Percentiles rank a stretch among this genome's conserved stretches.
Conservation (phyloP, 2,329 filamentous ascomycete species). For the Fusarium torreyae region DNA sequence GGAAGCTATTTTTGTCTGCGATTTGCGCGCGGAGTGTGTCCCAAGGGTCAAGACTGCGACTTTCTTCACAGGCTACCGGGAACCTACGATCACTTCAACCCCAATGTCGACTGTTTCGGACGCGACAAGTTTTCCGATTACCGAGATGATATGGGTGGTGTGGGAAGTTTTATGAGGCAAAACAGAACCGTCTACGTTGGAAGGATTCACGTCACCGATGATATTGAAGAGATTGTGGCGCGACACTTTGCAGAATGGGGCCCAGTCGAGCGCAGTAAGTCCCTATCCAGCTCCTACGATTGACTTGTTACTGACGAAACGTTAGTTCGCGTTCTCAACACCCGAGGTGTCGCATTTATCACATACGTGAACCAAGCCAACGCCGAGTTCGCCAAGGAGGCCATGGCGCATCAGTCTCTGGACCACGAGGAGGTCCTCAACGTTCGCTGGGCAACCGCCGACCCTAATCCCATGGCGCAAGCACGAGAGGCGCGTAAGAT, state of each 20-base stretch:
- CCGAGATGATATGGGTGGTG: conserved; percentile 97
- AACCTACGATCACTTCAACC: conserved; percentile 91
- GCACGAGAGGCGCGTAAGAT: conserved; percentile 90
- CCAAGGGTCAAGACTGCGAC: conserved; percentile 92
- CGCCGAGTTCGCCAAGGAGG: conserved; percentile 91
- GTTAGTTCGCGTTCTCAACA: conserved; percentile 83
- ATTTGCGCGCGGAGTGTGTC: conserved; percentile 86
- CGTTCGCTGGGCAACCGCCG: conserved; percentile 95
- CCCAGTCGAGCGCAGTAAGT: conserved; percentile 81
- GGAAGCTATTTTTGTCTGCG: conserved; percentile 95
- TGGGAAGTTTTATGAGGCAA: conserved; percentile 92
- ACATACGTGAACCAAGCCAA: conserved; percentile 94
- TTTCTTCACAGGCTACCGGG: conserved; percentile 92
- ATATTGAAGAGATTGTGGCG: conserved; percentile 96
- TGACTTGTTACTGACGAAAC: conserved; percentile 24
- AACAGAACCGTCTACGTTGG: conserved; percentile 96
- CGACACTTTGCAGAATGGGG: conserved; percentile 98
- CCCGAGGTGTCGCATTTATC: conserved; percentile 91
- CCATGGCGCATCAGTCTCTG: conserved; percentile 94
- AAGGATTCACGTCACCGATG: conserved; percentile 93
- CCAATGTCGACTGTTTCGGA: conserved; percentile 91
- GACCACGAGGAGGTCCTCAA: conserved; percentile 95
- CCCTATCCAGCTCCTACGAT: not conserved
- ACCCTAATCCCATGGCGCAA: conserved; percentile 95
- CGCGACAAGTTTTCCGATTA: conserved; percentile 94